Evolutionary conservation across 2,329 filamentous ascomycete genomes (phyloP).

Genomic region (Xylaria sp.): DNA sequence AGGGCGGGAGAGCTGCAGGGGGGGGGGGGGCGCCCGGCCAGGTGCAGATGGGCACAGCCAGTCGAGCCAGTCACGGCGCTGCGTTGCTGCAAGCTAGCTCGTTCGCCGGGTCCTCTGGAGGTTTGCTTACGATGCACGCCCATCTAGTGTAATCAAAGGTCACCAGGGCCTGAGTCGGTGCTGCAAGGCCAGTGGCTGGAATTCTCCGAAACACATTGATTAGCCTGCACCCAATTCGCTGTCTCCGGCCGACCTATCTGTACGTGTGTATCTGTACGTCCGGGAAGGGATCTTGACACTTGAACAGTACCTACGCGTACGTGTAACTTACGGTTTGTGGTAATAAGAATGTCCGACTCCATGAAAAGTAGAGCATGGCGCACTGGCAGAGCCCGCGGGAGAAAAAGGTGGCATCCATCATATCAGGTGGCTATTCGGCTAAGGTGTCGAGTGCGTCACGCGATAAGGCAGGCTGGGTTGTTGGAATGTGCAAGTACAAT

Average conservation of each 20-base stretch:
- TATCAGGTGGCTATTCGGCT: neutral
- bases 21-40: constrained; percentile 33
- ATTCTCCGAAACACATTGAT: constrained; percentile 34
- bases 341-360: neutral
- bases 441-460: neutral
- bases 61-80: constrained; percentile 34
- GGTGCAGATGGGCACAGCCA: constrained; percentile 27
- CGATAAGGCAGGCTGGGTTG: neutral
- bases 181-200: constrained; percentile 34
- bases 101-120: constrained; percentile 20
- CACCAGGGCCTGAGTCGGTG: constrained; percentile 37
- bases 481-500: too few species aligned
- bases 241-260: neutral
- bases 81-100: constrained; percentile 24
- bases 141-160: constrained; percentile 32
- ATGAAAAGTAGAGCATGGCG: neutral
- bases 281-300: neutral
- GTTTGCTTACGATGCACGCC: constrained; percentile 39
- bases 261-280: too few species aligned
- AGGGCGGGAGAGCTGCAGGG: constrained; percentile 35
- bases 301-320: neutral
- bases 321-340: neutral
- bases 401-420: neutral
- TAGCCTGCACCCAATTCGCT: constrained; percentile 21
- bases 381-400: neutral